Percentiles rank a stretch among this genome's conserved stretches.
phyloP scores from a whole-genome alignment of 2,329 filamentous ascomycete species.

The Colletotrichum karsti region DNA sequence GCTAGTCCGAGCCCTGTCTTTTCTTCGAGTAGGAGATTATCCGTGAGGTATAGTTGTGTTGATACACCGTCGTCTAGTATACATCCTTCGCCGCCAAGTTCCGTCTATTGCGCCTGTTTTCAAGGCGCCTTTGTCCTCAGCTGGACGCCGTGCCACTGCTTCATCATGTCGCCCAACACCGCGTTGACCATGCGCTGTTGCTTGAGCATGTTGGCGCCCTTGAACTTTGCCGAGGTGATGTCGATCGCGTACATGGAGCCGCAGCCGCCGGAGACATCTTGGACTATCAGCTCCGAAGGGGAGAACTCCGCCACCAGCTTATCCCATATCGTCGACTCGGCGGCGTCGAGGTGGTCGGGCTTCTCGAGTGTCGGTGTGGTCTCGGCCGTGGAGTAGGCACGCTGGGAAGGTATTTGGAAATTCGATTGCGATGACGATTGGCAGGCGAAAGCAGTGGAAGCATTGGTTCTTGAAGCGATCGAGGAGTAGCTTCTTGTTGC shows the following conservation, averaged over 20 bases:
- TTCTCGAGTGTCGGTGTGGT: conserved; percentile 40
- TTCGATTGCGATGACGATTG: not conserved
- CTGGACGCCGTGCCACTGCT: conserved; percentile 85
- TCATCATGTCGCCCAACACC: conserved; percentile 77
- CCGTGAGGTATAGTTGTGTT: not conserved
- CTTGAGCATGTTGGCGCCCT: conserved; percentile 76
- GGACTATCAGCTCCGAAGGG: conserved; percentile 67
- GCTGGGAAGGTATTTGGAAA: not conserved
- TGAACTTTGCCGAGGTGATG: conserved; percentile 76
- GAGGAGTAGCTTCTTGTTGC: too few relatives aligned
- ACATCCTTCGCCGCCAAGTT: not conserved
- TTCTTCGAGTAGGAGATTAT: not conserved
- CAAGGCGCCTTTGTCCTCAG: conserved; percentile 72
- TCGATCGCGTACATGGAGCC: conserved; percentile 90
- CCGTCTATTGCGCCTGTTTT: not conserved
- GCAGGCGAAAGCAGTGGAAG: not conserved
- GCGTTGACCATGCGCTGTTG: conserved; percentile 85
- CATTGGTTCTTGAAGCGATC: conserved; percentile 45
- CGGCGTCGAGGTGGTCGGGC: conserved; percentile 60
- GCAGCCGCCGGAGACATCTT: conserved; percentile 85
- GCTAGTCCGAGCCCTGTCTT: not conserved
- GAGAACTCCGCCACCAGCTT: conserved; percentile 57
- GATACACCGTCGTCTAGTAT: conserved; percentile 19
- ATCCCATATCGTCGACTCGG: conserved; percentile 68
- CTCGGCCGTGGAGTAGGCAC: conserved; percentile 12